Percentiles rank a stretch among this genome's conserved stretches.
Evolutionary conservation across 192 early-diverging fungal species (phyloP).

Genomic region (Gryganskiella cystojenkinii): DNA sequence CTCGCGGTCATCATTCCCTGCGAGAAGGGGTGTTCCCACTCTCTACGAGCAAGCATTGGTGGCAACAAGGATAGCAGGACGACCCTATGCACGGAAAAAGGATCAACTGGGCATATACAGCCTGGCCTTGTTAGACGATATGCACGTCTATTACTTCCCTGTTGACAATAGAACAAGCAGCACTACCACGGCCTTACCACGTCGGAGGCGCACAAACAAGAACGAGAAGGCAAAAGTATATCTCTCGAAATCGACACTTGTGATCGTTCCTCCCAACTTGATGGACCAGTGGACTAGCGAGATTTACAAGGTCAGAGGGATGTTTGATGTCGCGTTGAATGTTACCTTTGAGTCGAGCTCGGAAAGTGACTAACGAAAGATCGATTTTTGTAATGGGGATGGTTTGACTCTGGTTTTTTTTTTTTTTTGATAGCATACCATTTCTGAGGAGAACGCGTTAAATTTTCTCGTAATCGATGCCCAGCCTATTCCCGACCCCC

Average conservation of each 20-base stretch:
- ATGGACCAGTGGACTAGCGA: conserved; percentile 83
- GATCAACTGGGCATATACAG: conserved; percentile 54
- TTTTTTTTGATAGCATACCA: conserved; percentile 56
- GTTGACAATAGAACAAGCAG: conserved; percentile 30
- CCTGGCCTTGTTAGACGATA: conserved; percentile 45
- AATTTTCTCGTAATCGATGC: conserved; percentile 54
- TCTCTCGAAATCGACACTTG: conserved; percentile 72
- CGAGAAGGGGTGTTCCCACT: too few relatives aligned
- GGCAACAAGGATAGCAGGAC: conserved; percentile 55
- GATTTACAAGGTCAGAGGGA: conserved; percentile 70
- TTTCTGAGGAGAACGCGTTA: conserved; percentile 52
- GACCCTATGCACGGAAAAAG: conserved; percentile 53
- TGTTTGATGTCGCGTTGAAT: background rate
- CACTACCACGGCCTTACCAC: conserved; percentile 9
- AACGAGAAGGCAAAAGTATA: conserved; percentile 59
- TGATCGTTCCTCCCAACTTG: conserved; percentile 62
- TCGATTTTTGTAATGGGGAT: too few relatives aligned
- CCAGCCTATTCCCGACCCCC: conserved; percentile 60
- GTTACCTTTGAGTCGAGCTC: too few relatives aligned
- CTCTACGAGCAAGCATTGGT: conserved; percentile 59
- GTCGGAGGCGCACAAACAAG: background rate
- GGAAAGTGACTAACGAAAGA: too few relatives aligned
- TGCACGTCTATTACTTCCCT: conserved; percentile 69
- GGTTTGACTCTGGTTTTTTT: background rate
- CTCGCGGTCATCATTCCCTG: too few relatives aligned